A percentile compares a stretch with the other conserved stretches of the same genome.
These are phyloP conservation scores for Aspergillus hortae DNA, from an alignment of 2,329 filamentous ascomycete species.

Conservation along the genomic window DNA sequence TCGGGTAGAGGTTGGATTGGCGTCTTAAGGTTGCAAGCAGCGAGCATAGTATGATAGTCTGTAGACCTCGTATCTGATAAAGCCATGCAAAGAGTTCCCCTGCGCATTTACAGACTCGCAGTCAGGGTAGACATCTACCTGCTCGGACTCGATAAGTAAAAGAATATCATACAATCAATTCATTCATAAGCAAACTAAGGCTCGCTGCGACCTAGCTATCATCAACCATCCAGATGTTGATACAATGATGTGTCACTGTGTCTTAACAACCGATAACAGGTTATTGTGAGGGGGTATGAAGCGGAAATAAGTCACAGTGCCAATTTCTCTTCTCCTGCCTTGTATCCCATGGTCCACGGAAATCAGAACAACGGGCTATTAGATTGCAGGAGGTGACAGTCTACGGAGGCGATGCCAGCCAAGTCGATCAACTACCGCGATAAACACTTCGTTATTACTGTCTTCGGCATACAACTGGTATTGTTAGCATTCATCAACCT, in stretches of 20 bases:
- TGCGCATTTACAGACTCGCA: too few species aligned
- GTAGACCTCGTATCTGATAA: too few species aligned
- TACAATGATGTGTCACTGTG: slow-evolving; percentile 34
- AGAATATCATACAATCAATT: neutral
- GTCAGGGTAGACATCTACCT: too few species aligned
- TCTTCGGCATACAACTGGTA: slow-evolving; percentile 66
- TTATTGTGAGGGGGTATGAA: slow-evolving; percentile 35
- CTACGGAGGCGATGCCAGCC: slow-evolving; percentile 4
- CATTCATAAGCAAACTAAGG: neutral
- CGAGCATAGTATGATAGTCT: too few species aligned
- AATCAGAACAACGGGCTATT: slow-evolving; percentile 59
- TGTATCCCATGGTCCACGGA: slow-evolving; percentile 64
- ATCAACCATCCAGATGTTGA: neutral
- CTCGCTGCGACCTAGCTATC: too few species aligned
- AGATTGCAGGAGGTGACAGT: slow-evolving; percentile 60
- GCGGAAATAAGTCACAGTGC: slow-evolving; percentile 40
- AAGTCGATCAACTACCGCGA: slow-evolving; percentile 26
- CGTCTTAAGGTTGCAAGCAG: too few species aligned
- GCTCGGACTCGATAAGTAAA: too few species aligned
- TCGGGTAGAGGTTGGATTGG: too few species aligned
- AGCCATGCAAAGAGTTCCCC: too few species aligned
- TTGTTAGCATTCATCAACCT: slow-evolving; percentile 4
- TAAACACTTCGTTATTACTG: slow-evolving; percentile 59
- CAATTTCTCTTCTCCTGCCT: slow-evolving; percentile 61
- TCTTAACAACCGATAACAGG: slow-evolving; percentile 37